Evolutionary conservation across 1,284 basidiomycete genomes (phyloP), one percentile per base, ranked within the genome.

Genomic region (Anthracocystis panici-leucophaei): DNA sequence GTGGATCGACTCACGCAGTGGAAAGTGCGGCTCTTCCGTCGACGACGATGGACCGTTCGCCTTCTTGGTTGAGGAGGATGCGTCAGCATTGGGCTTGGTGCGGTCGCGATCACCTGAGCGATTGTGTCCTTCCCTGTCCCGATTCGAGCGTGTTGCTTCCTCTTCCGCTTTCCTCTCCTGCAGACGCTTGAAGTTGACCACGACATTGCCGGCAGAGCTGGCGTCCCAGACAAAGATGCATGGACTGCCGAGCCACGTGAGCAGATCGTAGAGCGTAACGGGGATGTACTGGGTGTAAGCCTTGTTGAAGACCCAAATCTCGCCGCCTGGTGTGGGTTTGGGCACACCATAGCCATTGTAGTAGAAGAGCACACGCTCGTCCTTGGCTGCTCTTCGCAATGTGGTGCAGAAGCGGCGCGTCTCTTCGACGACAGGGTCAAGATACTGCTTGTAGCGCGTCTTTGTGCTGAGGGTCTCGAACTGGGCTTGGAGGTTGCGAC

Each of bases 141-240:
- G 75, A 44, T 66, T 78, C 21, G 71, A 74, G 20, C 78, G 56
- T 45, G 75, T 62, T 40, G 78, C 63, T 18, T 90, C 87, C 63
- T 97, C 95, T 51, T 91, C 90, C 81, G 97, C 95, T 31, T 93
- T 90, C 53, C 92, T 89, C 80, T 93, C 91, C 2, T 94, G 94
- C 76, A 95, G 93, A 68, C 89, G 90, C 83, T 92, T 92, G 86
- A 97, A 97, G 86, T 97, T 98, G 72, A 90, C 90, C 49, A 99
- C 88, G 52, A 99, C 91, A 85, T 97, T 91, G 0, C 96, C 96
- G 0, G 97, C 95, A 9, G 94, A 92, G 14, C 95, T 97, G 83
- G 96, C 97, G 84, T 99, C 96, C 96, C 96, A 99, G 58, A 99
- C 94, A 83, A 96, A 99, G 60, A 99, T 94, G 58, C 93, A 95